These are phyloP conservation scores for Pyracantha coccinea DNA, from an alignment of 331 rosid species.

Conservation along the genomic window DNA sequence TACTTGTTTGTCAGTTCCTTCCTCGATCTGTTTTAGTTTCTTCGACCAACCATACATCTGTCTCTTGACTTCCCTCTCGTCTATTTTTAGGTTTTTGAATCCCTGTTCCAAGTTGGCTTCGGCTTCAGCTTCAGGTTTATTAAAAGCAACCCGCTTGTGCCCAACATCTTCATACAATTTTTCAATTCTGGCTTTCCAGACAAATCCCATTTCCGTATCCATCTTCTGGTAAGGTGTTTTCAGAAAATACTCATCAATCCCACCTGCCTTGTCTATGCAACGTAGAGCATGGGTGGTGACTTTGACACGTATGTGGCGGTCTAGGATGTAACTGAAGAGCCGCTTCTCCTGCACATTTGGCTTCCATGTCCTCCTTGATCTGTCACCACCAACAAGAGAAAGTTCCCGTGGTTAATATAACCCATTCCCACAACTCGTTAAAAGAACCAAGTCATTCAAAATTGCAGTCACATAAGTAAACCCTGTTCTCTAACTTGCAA, in stretches of 20 bases:
- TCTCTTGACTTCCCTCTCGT: constrained; percentile 61
- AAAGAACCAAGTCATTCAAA: constrained; percentile 3
- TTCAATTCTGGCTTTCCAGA: constrained; percentile 90
- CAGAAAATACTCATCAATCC: constrained; percentile 86
- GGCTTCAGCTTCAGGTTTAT: constrained; percentile 54
- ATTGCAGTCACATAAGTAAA: not conserved
- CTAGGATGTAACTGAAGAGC: constrained; percentile 83
- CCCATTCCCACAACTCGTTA: not conserved
- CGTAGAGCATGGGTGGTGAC: constrained; percentile 88
- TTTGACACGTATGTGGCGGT: constrained; percentile 77
- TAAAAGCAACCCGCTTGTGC: constrained; percentile 62
- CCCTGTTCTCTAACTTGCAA: not conserved
- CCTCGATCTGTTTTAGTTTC: constrained; percentile 35
- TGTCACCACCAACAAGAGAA: constrained; percentile 27
- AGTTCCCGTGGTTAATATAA: constrained; percentile 2
- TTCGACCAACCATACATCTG: constrained; percentile 31
- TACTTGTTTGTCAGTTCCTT: constrained; percentile 28
- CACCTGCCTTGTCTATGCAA: constrained; percentile 93
- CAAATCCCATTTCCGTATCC: constrained; percentile 87
- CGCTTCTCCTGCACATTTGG: constrained; percentile 90
- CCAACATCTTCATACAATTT: constrained; percentile 80
- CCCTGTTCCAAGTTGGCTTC: constrained; percentile 63
- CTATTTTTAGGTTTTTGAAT: constrained; percentile 51
- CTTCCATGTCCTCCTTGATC: constrained; percentile 85
- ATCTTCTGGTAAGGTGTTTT: constrained; percentile 84